A percentile compares a stretch with the other conserved stretches of the same genome.
phyloP scores from a whole-genome alignment of 352 stramenopile genomes.

The Phytophthora idaei region DNA sequence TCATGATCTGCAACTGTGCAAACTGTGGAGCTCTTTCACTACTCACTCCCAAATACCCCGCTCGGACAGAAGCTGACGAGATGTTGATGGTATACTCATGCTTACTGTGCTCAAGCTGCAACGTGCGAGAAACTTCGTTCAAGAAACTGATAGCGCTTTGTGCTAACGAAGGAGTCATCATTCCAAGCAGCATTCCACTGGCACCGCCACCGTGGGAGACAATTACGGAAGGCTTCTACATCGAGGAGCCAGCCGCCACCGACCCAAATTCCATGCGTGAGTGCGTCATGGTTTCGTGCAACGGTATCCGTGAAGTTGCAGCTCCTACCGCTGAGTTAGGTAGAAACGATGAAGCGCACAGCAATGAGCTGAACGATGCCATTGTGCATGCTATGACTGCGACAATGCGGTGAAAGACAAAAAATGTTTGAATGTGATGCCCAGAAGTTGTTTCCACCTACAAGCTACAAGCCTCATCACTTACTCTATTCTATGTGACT shows the following conservation, averaged over 20 bases:
- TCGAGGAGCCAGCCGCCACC: slow-evolving; percentile 51
- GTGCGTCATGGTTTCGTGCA: slow-evolving; percentile 55
- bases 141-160: slow-evolving; percentile 65
- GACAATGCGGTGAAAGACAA: slow-evolving; percentile 19
- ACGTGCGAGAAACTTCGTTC: slow-evolving; percentile 68
- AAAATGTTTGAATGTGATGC: not conserved
- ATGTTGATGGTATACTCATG: slow-evolving; percentile 60
- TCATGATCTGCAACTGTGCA: slow-evolving; percentile 57
- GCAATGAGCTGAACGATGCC: slow-evolving; percentile 50
- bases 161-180: slow-evolving; percentile 46
- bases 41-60: slow-evolving; percentile 51
- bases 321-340: slow-evolving; percentile 11
- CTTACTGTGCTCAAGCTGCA: slow-evolving; percentile 70
- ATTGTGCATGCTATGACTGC: slow-evolving; percentile 55
- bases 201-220: slow-evolving; percentile 40
- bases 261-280: slow-evolving; percentile 45
- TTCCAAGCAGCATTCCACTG: slow-evolving; percentile 44
- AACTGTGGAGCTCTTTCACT: slow-evolving; percentile 67
- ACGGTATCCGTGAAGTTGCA: slow-evolving; percentile 61
- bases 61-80: slow-evolving; percentile 26
- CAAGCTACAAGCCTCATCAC: not conserved
- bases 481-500: slow-evolving; percentile 26
- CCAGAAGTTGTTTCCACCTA: not conserved
- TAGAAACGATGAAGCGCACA: slow-evolving; percentile 36
- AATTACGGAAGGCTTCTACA: slow-evolving; percentile 57